Percentiles rank a stretch among this genome's conserved stretches.
Evolutionary conservation across 1,284 basidiomycete genomes (phyloP).

Genomic region (Cryptococcus jaspeensis): DNA sequence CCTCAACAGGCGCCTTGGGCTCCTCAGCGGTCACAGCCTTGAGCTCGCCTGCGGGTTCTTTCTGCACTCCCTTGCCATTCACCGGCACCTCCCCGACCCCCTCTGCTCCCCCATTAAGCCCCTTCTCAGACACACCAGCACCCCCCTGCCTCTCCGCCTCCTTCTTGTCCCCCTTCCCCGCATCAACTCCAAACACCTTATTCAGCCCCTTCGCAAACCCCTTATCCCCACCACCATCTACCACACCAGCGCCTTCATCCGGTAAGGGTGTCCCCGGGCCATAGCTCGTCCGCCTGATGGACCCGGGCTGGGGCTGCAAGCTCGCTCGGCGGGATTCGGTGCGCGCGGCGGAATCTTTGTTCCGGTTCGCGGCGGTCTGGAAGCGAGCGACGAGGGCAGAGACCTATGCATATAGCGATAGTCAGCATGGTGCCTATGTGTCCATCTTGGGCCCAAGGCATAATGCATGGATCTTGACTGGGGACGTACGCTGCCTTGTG

Average conservation of each 20-base stretch:
- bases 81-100: not conserved
- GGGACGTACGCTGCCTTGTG: slow-evolving; percentile 31
- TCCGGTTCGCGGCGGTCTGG: slow-evolving; percentile 33
- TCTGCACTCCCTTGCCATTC: not conserved
- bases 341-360: slow-evolving; percentile 22
- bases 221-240: not conserved
- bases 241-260: not conserved
- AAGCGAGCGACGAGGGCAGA: slow-evolving; percentile 38
- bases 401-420: slow-evolving; percentile 16
- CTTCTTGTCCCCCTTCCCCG: not conserved
- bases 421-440: not conserved
- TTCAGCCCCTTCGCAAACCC: not conserved
- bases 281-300: not conserved
- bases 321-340: slow-evolving; percentile 9
- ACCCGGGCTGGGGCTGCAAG: not conserved
- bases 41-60: not conserved
- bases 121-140: too few species aligned
- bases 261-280: not conserved
- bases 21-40: not conserved
- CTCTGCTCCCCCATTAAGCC: not conserved
- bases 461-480: not conserved
- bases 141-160: not conserved
- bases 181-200: not conserved
- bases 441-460: not conserved
- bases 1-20: not conserved